A percentile compares a stretch with the other conserved stretches of the same genome.
These are phyloP conservation scores for Epichloe uncinata DNA, from an alignment of 2,329 filamentous ascomycete genomes.

Conservation along the genomic window DNA sequence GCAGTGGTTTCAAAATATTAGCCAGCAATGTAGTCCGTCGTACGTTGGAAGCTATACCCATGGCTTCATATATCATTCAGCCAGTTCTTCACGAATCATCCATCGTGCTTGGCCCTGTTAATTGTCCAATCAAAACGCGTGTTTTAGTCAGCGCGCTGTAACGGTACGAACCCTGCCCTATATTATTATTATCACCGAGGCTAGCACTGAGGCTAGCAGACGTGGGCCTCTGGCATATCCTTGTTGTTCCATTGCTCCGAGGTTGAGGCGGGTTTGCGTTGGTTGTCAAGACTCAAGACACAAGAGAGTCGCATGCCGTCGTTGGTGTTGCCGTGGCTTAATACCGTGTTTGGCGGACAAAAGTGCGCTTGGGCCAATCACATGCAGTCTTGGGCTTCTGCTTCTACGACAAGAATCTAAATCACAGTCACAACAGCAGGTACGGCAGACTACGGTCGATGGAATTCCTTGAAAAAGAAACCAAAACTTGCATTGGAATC, in stretches of 20 bases:
- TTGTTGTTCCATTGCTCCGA: neutral
- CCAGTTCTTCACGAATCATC: neutral
- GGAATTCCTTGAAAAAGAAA: no score
- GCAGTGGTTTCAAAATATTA: no score
- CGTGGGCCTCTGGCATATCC: neutral
- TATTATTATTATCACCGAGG: no score
- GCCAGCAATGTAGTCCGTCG: no score
- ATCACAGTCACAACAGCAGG: no score
- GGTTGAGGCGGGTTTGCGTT: neutral
- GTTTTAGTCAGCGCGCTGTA: constrained; percentile 22
- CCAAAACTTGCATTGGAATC: no score
- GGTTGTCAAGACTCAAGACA: neutral
- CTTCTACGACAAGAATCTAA: no score
- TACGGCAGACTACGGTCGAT: no score
- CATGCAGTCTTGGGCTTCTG: neutral
- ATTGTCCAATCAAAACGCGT: constrained; percentile 16
- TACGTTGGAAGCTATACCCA: neutral
- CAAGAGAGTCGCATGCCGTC: neutral
- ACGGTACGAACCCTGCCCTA: neutral
- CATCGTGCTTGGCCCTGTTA: neutral
- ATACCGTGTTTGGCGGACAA: constrained; percentile 7
- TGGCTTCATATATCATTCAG: neutral
- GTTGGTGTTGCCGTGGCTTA: neutral
- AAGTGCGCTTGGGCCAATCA: neutral
- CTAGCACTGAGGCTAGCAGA: no score